Evolutionary conservation across 2,329 filamentous ascomycete species (phyloP), one percentile per base, ranked within the genome.

Genomic region (Tolypocladium tropicale): DNA sequence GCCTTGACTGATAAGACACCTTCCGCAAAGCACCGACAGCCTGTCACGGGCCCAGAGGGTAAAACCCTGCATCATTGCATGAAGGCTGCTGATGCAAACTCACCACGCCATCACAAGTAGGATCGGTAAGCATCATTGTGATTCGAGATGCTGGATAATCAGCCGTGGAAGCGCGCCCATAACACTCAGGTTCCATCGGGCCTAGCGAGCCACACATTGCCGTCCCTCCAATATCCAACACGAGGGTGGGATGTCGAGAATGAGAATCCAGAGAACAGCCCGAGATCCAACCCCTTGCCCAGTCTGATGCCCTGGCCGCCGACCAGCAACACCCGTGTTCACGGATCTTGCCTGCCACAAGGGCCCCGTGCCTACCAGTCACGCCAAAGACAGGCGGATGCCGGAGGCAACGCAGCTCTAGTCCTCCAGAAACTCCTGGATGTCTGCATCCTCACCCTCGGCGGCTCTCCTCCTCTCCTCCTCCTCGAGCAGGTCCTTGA

Each of bases 371-470:
- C 25, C 5, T 37, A 52, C 52, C 49, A 18, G 51, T 32, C 23
- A 37, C 33, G 36, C 32, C 51, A 28, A 25, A 32, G 25, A 23
- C 36, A 30, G 25, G 34, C 51, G 25, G 16, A 32, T n/a, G 3
- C 11, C 21, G 16, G 52, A 30, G 18, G 25, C 10, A 21, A 50
- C 28, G 41, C 53, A 3, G 37, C 5, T 21, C 23, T 46, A 62
- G 65, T 83, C 78, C 63, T 81, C 77, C 68, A 91, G 70, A 64
- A 86, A 83, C 70, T 91, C 85, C 67, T 84, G 80, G 62, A 92
- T 86, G 68, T 91, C 86, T 72, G 88, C 86, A 68, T 90, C 86
- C 58, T 86, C 83, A 61, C 88, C 78, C 57, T 85, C 82, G 62
- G 85, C 83, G 53, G 74, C 68, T 63, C 82, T 78, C 61, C 78